These are phyloP conservation scores for Claviceps africana DNA, from an alignment of 2,329 filamentous ascomycete species.

Conservation along the genomic window DNA sequence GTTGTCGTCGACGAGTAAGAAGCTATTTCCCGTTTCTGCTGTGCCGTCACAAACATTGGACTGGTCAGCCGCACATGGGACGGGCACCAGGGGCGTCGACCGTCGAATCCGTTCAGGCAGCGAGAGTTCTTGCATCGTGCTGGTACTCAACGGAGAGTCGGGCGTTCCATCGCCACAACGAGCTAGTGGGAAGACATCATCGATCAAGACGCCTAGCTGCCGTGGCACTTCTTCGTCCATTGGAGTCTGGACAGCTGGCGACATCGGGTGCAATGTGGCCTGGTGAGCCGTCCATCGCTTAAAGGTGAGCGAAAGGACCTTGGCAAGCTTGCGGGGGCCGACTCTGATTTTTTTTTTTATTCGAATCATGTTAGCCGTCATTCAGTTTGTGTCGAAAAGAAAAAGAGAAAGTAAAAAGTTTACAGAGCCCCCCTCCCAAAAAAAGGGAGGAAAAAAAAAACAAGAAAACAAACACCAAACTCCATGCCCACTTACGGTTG, in stretches of 20 bases:
- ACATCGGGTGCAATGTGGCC: background rate
- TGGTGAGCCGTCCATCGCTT: constrained; percentile 4
- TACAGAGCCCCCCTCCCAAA: too few species aligned
- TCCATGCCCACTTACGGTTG: constrained; percentile 17
- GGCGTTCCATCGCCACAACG: background rate
- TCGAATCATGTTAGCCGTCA: background rate
- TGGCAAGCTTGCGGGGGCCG: constrained; percentile 22
- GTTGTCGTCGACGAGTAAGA: constrained; percentile 23
- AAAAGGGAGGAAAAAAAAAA: too few species aligned
- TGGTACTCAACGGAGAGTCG: background rate
- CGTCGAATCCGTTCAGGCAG: constrained; percentile 3
- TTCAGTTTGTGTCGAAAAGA: background rate
- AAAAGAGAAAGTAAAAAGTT: too few species aligned
- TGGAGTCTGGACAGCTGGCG: background rate
- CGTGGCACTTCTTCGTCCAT: background rate
- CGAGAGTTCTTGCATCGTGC: background rate
- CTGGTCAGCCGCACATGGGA: background rate
- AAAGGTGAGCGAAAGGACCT: constrained; percentile 5
- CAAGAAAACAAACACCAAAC: background rate
- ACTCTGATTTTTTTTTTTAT: constrained; percentile 11
- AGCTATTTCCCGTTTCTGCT: background rate
- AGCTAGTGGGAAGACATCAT: background rate
- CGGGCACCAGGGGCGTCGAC: background rate
- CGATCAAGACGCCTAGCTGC: background rate
- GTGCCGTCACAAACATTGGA: background rate